Base-by-base conservation (phyloP, 345 rosid species). In the Chamaenerion angustifolium region DNA sequence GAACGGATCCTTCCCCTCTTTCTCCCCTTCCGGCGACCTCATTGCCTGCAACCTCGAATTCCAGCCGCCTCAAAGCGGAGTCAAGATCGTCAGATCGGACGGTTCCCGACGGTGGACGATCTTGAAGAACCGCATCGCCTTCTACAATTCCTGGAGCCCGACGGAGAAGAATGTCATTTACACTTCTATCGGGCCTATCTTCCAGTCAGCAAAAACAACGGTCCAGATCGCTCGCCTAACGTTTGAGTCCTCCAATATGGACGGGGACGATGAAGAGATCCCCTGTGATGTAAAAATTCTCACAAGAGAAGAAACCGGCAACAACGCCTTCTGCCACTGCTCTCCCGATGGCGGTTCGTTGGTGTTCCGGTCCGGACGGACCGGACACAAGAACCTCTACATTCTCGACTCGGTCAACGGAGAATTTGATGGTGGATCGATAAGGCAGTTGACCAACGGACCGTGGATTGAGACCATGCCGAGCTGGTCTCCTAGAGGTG, bases 401-500 rank as follows among this genome's bases (percentile, higher is more conserved):
- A 57, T 85, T 14, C 0, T 85, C 2, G 88, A 81, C 21, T 92
- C 87, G 18, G 63, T 69, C 35, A 52, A 78, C 43, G 95, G 92
- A 5, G 95, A 86, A 72, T 56, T 63, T 40, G 12, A 72, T 17
- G 88, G 51, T 1, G 60, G 74, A 12, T 59, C 57, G 11, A 51
- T 76, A 23, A 76, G 79, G n/a, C 81, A 55, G 46, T 54, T 89
- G 47, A 89, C 90, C 9, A 67, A 79, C 0, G 95, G 97, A 0
- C 69, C 81, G 12, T 89, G 97, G 82, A 79, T 79, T 27, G 95
- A 85, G 35, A 81, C 97, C 2, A 89, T 83, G 97, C 95, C 94
- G 1, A 57, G 71, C 14, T 90, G 94, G 95, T 83, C 95, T 1
- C 94, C 92, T 0, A 61, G 51, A 1, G 88, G 86, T 0, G 88